A percentile compares a stretch with the other conserved stretches of the same genome.
Evolutionary conservation across 352 stramenopile genomes (phyloP).

Genomic region (Hyaloperonospora brassicae): DNA sequence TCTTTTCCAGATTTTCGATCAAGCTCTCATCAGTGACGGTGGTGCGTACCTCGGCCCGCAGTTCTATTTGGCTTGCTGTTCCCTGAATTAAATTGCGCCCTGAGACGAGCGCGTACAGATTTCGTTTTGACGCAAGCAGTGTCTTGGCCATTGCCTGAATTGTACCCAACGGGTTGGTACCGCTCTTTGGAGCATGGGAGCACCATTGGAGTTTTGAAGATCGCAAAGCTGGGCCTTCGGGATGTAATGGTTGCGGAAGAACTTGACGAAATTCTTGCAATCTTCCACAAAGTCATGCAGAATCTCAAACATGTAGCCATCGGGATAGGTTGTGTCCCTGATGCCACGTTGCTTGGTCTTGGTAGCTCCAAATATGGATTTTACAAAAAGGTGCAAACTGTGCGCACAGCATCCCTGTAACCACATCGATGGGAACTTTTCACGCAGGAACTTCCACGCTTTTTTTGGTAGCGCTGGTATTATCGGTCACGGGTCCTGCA

Average conservation of each 20-base stretch:
- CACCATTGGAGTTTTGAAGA: neutral
- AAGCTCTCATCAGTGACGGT: no score
- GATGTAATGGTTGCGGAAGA: neutral
- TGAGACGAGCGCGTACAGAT: neutral
- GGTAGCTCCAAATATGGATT: neutral
- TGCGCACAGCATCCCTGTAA: no score
- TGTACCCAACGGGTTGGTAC: neutral
- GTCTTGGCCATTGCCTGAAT: neutral
- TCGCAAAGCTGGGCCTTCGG: neutral
- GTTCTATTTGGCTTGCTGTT: no score
- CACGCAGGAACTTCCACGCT: neutral
- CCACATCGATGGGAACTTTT: no score
- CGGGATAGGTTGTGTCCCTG: no score
- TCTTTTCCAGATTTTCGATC: no score
- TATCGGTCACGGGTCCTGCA: neutral
- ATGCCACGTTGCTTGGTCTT: neutral
- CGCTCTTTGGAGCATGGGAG: neutral
- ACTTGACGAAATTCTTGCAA: neutral
- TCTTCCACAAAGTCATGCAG: no score
- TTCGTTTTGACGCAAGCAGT: neutral
- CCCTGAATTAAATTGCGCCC: no score
- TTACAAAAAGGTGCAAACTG: neutral
- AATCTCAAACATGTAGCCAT: no score
- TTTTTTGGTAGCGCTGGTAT: neutral
- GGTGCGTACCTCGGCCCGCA: no score